Evolutionary conservation across 257 asterid species (phyloP), one percentile per base, ranked within the genome.

Genomic region (Eucommia ulmoides): DNA sequence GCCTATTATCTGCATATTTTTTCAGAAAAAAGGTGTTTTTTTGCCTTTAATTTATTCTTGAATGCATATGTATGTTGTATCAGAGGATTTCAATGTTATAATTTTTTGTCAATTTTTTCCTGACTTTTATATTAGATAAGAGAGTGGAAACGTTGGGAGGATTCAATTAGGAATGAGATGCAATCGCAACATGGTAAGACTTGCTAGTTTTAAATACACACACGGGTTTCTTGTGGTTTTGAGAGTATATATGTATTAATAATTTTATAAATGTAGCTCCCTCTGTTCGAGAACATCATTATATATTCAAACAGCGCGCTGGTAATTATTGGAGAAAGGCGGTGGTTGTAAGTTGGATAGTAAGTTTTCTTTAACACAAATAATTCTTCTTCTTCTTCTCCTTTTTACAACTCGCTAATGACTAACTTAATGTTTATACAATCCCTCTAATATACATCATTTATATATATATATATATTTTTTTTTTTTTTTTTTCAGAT

Each of bases 61-160:
- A n/a, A n/a, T n/a, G n/a, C n/a, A n/a, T n/a, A n/a, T n/a, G n/a
- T n/a, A n/a, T n/a, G n/a, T n/a, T n/a, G n/a, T n/a, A n/a, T n/a
- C n/a, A n/a, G n/a, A n/a, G n/a, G n/a, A n/a, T n/a, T n/a, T n/a
- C n/a, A n/a, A n/a, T n/a, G n/a, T n/a, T n/a, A n/a, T n/a, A n/a
- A n/a, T n/a, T n/a, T n/a, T n/a, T n/a, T n/a, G n/a, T n/a, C n/a
- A n/a, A n/a, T n/a, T n/a, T n/a, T n/a, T n/a, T n/a, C n/a, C n/a
- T n/a, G n/a, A n/a, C n/a, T n/a, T n/a, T n/a, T n/a, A n/a, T n/a
- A n/a, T n/a, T n/a, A 85, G 98, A 83, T 85, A 48, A 63, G 72
- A 1, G 74, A 79, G 65, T 89, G 98, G 98, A 61, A 71, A 35
- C 77, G 73, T 18, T 89, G 93, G 92, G 98, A 89, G 68, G 71